Base-by-base conservation (phyloP, 2,329 filamentous ascomycete genomes). In the Hymenoscyphus fructigenus region DNA sequence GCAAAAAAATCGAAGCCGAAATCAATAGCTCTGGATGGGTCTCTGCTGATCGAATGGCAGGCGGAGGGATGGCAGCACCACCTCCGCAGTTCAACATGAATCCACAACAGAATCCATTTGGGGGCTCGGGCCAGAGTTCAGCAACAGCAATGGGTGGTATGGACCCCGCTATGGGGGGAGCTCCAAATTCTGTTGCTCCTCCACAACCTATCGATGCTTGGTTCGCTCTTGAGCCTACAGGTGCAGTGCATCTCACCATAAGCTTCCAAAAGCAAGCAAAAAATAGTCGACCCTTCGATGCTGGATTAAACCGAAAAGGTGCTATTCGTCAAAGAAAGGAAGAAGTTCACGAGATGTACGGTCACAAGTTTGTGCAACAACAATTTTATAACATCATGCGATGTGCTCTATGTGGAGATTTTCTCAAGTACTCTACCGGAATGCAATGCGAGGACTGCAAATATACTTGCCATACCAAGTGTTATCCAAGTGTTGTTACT, bases 331-430 rank as follows among this genome's bases (percentile, higher is more conserved):
- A 99, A 80, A 92, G 92, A 75, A 99, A 99, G 82, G 95, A 99
- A 78, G 93, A 98, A 75, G 90, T 99, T 4, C 92, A 97, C 80
- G 95, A 99, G 81, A 97, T 97, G 83, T 97, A 97, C 76, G 95
- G 95, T 59, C 95, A 99, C 88, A 99, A 98, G 80, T 99, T 99
- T 76, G 90, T 98, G 63, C 91, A 95, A 75, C 93, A 97, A 77
- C 95, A 97, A 78, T 99, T 99, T 79, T 99, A 98, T 88, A 99
- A 98, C 84, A 97, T 99, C 76, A 99, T 99, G 95, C 94, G 95
- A 68, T 99, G 95, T 79, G 95, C 95, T 15, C 88, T 98, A 41
- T 99, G 95, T 77, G 95, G 93, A 66, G 95, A 99, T 71, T 98
- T 99, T 75, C 89, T 99, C 80, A 99, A 98, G 77, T 98, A 98